Evolutionary conservation across 495 filamentous ascomycete species (phyloP), one percentile per base, ranked within the genome.

Genomic region (Xylaria longipes): DNA sequence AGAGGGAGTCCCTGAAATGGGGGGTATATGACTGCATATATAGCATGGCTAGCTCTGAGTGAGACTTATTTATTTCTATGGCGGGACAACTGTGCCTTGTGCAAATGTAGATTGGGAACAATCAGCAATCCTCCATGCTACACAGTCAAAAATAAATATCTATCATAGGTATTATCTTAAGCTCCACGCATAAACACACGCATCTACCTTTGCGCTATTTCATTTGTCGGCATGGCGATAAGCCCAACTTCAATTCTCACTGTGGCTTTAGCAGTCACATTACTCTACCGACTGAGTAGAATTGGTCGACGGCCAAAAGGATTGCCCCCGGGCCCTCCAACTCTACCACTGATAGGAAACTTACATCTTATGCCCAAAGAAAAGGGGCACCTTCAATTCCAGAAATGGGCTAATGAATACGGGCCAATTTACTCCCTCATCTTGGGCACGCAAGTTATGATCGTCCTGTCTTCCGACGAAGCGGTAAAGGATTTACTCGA

Each of bases 401-500:
- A 76, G 11, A 72, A 72, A 71, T 77, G 75, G 77, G 77, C 75
- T 2, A 46, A 75, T 22, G 73, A 75, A 68, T 77, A 78, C 43
- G 77, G 77, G 1, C 75, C 75, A 29, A 60, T 78, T 29, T 76
- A 74, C 54, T 76, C 73, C 27, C 72, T 78, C 7, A 75, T 78
- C 37, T 65, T 79, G 50, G 77, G 77, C 4, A 76, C 77, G 0
- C 68, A 76, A 27, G 63, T 67, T 52, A 67, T 77, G 61, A 69
- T 79, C 17, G 77, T 79, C 27, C 72, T 79, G 14, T 79, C 77
- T n/a, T 73, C 74, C 5, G 74, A 80, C 35, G 5, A 71, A 60
- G 75, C 75, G n/a, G 57, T 80, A 27, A 78, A 77, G 61, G 77
- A 79, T 22, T 50, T 77, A n/a, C 68, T 78, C 11, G 76, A 78